Evolutionary conservation across 305 asterid genomes (phyloP).

Genomic region (Fraxinus latifolia): DNA sequence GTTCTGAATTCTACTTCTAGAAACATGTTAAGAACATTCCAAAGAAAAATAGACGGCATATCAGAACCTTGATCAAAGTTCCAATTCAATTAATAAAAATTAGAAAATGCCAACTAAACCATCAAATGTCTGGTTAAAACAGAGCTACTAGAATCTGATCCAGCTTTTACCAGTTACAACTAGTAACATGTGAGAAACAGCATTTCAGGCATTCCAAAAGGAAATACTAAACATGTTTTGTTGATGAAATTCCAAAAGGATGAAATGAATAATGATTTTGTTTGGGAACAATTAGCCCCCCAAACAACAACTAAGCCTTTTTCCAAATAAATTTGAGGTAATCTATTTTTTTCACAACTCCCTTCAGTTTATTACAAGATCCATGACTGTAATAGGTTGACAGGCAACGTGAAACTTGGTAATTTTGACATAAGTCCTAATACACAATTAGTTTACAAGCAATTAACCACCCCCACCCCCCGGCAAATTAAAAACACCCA

Average conservation of each 20-base stretch:
- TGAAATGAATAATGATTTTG: neutral
- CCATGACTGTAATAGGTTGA: neutral
- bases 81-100: neutral
- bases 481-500: neutral
- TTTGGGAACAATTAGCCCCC: neutral
- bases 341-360: neutral
- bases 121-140: slow-evolving; percentile 1
- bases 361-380: neutral
- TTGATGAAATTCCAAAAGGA: neutral
- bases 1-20: neutral
- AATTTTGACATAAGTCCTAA: neutral
- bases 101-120: slow-evolving; percentile 5
- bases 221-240: neutral
- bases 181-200: neutral
- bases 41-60: slow-evolving; percentile 8
- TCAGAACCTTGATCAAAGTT: slow-evolving; percentile 18
- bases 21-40: neutral
- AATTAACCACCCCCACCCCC: neutral
- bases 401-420: neutral
- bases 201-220: neutral
- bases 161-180: neutral
- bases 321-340: neutral
- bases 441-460: neutral
- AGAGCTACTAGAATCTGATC: slow-evolving; percentile 7
- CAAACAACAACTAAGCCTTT: neutral